Percentiles rank a stretch among this genome's conserved stretches.
Conservation (phyloP, 164 flowering plant genomes). For the Dillenia suffruticosa region DNA sequence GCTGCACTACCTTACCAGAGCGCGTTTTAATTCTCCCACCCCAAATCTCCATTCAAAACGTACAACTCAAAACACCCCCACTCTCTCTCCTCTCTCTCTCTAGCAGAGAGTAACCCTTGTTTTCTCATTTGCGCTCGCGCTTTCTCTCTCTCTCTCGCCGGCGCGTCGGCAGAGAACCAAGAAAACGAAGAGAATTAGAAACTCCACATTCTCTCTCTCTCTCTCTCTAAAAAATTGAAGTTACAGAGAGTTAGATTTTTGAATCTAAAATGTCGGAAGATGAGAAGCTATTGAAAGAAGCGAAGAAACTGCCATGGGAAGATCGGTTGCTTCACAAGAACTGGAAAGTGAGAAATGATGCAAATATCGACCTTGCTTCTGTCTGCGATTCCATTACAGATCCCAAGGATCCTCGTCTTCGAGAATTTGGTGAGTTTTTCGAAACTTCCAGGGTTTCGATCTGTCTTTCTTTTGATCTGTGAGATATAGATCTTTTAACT, state of each 20-base stretch:
- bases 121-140: slow-evolving; percentile 18
- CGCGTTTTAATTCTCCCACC: not conserved
- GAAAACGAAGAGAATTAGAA: not conserved
- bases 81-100: slow-evolving; percentile 5
- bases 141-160: slow-evolving; percentile 15
- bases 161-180: slow-evolving; percentile 21
- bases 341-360: slow-evolving; percentile 97
- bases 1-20: no score
- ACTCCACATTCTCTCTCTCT: not conserved
- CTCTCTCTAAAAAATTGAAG: not conserved
- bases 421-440: slow-evolving; percentile 67
- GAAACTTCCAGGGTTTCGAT: slow-evolving; percentile 7
- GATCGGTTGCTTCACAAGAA: slow-evolving; percentile 91
- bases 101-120: not conserved
- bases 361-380: slow-evolving; percentile 80
- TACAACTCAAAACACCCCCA: slow-evolving; percentile 21
- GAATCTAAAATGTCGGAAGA: slow-evolving; percentile 62
- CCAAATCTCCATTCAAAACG: slow-evolving; percentile 9
- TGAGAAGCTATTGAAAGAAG: slow-evolving; percentile 90
- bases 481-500: slow-evolving; percentile 3
- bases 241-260: not conserved
- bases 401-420: slow-evolving; percentile 90
- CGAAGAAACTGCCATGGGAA: slow-evolving; percentile 98
- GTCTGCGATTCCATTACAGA: slow-evolving; percentile 78
- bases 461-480: slow-evolving; percentile 9